Percentiles rank a stretch among this genome's conserved stretches.
phyloP scores from a whole-genome alignment of 2,329 filamentous ascomycete genomes.

The Penicillium crustosum region DNA sequence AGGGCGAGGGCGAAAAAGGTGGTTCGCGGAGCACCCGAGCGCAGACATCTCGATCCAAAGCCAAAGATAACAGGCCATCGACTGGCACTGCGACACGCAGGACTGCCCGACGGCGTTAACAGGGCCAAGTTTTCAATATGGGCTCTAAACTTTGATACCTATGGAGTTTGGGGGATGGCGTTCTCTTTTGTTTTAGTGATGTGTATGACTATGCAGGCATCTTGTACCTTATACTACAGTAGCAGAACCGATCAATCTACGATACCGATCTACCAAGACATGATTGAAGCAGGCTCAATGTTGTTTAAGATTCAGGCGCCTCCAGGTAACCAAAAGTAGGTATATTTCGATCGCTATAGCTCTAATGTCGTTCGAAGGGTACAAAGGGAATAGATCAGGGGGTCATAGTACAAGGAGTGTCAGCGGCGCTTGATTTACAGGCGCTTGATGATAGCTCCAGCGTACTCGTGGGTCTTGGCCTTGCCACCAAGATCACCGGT shows the following conservation, averaged over 20 bases:
- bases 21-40: slow-evolving; percentile 43
- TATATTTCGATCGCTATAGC: slow-evolving; percentile 40
- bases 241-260: not conserved
- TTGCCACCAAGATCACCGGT: slow-evolving; percentile 96
- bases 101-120: slow-evolving; percentile 36
- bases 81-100: slow-evolving; percentile 38
- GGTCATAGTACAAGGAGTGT: slow-evolving; percentile 39
- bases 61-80: slow-evolving; percentile 37
- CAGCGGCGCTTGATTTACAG: slow-evolving; percentile 43
- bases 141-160: slow-evolving; percentile 30
- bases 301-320: slow-evolving; percentile 14
- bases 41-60: slow-evolving; percentile 36
- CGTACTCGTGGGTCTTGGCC: slow-evolving; percentile 93
- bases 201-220: slow-evolving; percentile 9
- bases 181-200: slow-evolving; percentile 4
- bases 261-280: not conserved
- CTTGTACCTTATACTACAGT: not conserved
- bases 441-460: slow-evolving; percentile 79
- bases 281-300: not conserved
- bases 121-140: slow-evolving; percentile 1
- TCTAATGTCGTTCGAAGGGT: slow-evolving; percentile 40
- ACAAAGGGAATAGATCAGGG: slow-evolving; percentile 32
- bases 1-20: slow-evolving; percentile 35
- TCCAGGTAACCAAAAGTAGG: slow-evolving; percentile 35
- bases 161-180: slow-evolving; percentile 13